Evolutionary conservation across 345 rosid species (phyloP).

Genomic region (Arabidopsis suecica): DNA sequence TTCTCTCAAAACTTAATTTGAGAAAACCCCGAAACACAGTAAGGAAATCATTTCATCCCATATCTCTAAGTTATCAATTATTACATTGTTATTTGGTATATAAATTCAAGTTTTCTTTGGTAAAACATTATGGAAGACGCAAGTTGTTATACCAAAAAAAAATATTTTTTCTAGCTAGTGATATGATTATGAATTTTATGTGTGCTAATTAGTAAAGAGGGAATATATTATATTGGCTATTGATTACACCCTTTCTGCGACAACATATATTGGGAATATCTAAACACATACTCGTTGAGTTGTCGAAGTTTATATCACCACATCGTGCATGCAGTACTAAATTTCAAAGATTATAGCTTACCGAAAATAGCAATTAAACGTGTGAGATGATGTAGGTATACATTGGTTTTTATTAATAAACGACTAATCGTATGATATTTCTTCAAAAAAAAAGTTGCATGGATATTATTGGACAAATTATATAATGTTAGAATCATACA

Average conservation of each 20-base stretch:
- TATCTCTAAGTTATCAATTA: not conserved
- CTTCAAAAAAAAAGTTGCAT: not conserved
- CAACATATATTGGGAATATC: not conserved
- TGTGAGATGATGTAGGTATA: not conserved
- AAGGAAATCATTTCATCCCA: not conserved
- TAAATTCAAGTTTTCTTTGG: slow-evolving; percentile 1
- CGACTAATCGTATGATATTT: not conserved
- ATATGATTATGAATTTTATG: not conserved
- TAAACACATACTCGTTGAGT: not conserved
- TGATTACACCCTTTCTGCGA: slow-evolving; percentile 6
- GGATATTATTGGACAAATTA: not conserved
- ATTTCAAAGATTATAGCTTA: not conserved
- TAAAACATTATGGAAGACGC: slow-evolving; percentile 7
- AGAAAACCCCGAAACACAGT: not conserved
- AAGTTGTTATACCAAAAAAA: not conserved
- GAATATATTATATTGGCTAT: not conserved
- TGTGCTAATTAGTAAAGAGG: not conserved
- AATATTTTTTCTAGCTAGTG: not conserved
- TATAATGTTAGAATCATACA: not conserved
- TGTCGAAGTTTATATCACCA: not conserved
- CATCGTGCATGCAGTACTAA: not conserved
- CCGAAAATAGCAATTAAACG: not conserved
- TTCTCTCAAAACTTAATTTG: not conserved
- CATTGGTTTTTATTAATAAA: not conserved
- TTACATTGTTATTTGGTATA: not conserved